Base-by-base conservation (phyloP, 192 early-diverging fungal genomes). In the Rhizoclosmatium globosum region DNA sequence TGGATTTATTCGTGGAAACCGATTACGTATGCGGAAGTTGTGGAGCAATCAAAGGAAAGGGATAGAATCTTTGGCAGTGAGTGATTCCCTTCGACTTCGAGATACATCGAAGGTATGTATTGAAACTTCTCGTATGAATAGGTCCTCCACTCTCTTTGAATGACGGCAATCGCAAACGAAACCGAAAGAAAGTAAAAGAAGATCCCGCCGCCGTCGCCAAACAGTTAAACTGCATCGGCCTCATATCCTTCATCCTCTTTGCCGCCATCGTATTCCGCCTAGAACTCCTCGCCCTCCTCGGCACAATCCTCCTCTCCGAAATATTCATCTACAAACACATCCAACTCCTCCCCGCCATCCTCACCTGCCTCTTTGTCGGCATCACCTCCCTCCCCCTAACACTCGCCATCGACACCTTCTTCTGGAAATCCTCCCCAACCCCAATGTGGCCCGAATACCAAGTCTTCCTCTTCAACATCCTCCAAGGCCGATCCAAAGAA, bases 401-500 rank as follows among this genome's bases (percentile, higher is more conserved):
- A 11, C 71, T 92, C 44, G 66, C 71, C 4, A 75, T 95, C 21
- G 95, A 96, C 83, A 91, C 93, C 15, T 92, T 87, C 65, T 93
- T 96, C 80, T 96, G 95, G 95, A 73, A 87, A n/a, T 58, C 74
- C 21, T 56, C 67, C 31, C 85, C 79, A 1, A 38, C 61, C n/a
- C 62, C 47, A 75, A 73, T 92, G 39, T 95, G 93, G 94, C 93
- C 95, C 3, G 94, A 96, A 75, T 84, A 87, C 15, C 76, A 79
- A 0, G 93, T 94, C 0, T 94, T 95, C 74, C 85, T 82, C 64
- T 96, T 94, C 82, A 96, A 96, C 79, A 89, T 85, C 2, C 74
- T 95, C 23, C 76, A 93, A 31, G 88, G 91, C 71, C 74, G 82
- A 4, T 69, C 80, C 42, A 79, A 84, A 1, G 90, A 90, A 71